phyloP scores from a whole-genome alignment of 306 rosid species.

The Casuarina glauca region DNA sequence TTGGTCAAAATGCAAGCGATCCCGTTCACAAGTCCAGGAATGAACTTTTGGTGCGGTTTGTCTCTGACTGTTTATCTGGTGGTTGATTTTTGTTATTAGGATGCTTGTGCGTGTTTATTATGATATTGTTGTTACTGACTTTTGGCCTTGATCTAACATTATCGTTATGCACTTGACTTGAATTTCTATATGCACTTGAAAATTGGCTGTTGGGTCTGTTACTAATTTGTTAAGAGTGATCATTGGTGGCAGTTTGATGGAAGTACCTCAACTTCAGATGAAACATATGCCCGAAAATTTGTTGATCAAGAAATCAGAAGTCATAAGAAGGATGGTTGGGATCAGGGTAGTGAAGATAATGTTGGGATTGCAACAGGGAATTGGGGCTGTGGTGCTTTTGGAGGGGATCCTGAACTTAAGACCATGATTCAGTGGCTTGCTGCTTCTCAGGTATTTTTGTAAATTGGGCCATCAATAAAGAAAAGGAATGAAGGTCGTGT shows the following conservation, averaged over 20 bases:
- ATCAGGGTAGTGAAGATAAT: constrained; percentile 29
- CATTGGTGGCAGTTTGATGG: constrained; percentile 36
- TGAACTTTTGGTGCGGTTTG: constrained; percentile 25
- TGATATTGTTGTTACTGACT: constrained; percentile 18
- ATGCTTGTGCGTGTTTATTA: constrained; percentile 10
- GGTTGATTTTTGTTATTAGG: constrained; percentile 25
- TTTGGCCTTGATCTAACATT: background rate
- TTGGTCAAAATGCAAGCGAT: constrained; percentile 11
- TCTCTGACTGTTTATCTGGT: constrained; percentile 12
- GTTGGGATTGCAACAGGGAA: constrained; percentile 89
- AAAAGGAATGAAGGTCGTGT: background rate
- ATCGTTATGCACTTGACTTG: background rate
- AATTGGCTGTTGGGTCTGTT: constrained; percentile 15
- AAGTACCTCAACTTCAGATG: constrained; percentile 36
- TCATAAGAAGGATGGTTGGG: constrained; percentile 32
- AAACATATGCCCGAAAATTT: constrained; percentile 31
- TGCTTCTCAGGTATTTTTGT: constrained; percentile 79
- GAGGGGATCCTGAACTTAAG: constrained; percentile 95
- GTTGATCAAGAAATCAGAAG: constrained; percentile 24
- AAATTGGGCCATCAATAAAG: constrained; percentile 19
- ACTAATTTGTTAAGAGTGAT: constrained; percentile 11
- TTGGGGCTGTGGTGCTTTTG: constrained; percentile 98
- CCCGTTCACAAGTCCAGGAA: constrained; percentile 8
- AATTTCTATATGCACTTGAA: background rate
- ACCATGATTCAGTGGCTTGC: constrained; percentile 92